Conservation (phyloP, 1,284 basidiomycete genomes). For the Heterobasidion irregulare region DNA sequence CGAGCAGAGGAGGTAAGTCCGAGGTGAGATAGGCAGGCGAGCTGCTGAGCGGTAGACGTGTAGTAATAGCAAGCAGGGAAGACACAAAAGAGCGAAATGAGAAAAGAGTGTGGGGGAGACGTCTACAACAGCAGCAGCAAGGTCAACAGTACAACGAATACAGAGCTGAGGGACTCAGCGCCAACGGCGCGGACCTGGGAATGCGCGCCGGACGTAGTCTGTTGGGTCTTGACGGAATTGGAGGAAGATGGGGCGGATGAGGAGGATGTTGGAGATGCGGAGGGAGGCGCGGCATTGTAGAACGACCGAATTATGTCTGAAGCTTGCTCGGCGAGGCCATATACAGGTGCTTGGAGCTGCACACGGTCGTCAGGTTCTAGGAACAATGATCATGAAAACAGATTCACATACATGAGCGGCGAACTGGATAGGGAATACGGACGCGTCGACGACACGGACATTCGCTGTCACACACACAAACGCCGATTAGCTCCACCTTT, state of each 20-base stretch:
- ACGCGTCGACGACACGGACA: slow-evolving; percentile 45
- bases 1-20: too few relatives aligned
- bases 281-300: slow-evolving; percentile 25
- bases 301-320: slow-evolving; percentile 48
- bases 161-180: too few relatives aligned
- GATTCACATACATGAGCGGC: slow-evolving; percentile 34
- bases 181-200: too few relatives aligned
- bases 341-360: slow-evolving; percentile 48
- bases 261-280: not conserved
- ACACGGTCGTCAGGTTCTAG: slow-evolving; percentile 10
- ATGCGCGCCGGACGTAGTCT: not conserved
- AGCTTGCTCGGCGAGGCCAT: slow-evolving; percentile 66
- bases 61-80: too few relatives aligned
- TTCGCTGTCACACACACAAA: slow-evolving; percentile 21
- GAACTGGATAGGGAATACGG: slow-evolving; percentile 46
- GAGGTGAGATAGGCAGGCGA: too few relatives aligned
- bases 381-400: slow-evolving; percentile 9
- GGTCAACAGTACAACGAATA: not conserved
- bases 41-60: too few relatives aligned
- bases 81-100: too few relatives aligned
- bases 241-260: not conserved
- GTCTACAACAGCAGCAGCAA: not conserved
- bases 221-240: not conserved
- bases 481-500: not conserved
- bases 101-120: too few relatives aligned